Percentiles rank a stretch among this genome's conserved stretches.
These are phyloP conservation scores for Macrolepiota dolichaula DNA, from an alignment of 768 basidiomycete species.

Conservation along the genomic window DNA sequence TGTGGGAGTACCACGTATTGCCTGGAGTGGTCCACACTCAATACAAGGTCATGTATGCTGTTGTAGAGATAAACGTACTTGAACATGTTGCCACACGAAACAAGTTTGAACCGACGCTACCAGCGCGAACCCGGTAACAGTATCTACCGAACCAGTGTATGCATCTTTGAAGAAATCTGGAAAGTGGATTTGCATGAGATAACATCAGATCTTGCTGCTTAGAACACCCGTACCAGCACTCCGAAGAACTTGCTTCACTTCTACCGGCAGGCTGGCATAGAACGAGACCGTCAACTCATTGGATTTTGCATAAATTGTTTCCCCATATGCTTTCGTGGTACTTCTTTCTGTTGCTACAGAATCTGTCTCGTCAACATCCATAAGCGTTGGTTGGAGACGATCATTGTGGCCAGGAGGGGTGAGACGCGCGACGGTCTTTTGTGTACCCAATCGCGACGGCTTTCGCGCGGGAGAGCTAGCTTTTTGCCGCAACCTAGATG, in stretches of 20 bases:
- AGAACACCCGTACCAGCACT: conserved; percentile 50
- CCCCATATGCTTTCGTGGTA: conserved; percentile 32
- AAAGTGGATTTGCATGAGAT: conserved; percentile 7
- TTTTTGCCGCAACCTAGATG: conserved; percentile 30
- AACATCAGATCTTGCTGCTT: not conserved
- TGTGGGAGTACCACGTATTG: conserved; percentile 69
- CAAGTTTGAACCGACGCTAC: conserved; percentile 70
- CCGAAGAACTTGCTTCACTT: conserved; percentile 69
- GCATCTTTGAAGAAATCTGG: conserved; percentile 67
- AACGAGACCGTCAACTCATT: conserved; percentile 65
- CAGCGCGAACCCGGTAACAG: conserved; percentile 68
- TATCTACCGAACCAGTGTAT: conserved; percentile 71
- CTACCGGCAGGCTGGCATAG: conserved; percentile 68
- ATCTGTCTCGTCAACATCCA: conserved; percentile 65
- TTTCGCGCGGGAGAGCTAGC: conserved; percentile 18
- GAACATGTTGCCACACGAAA: conserved; percentile 82
- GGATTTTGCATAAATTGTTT: conserved; percentile 64
- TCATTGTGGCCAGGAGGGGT: conserved; percentile 34
- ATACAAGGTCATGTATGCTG: conserved; percentile 2
- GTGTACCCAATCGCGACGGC: not conserved
- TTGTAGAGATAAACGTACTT: conserved; percentile 33
- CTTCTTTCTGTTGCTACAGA: conserved; percentile 35
- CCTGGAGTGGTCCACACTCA: conserved; percentile 25
- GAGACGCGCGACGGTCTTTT: conserved; percentile 33
- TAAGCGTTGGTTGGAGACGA: conserved; percentile 31